A percentile compares a stretch with the other conserved stretches of the same genome.
Evolutionary conservation across 768 basidiomycete species (phyloP).

Genomic region (Sporobolomyces roseus): DNA sequence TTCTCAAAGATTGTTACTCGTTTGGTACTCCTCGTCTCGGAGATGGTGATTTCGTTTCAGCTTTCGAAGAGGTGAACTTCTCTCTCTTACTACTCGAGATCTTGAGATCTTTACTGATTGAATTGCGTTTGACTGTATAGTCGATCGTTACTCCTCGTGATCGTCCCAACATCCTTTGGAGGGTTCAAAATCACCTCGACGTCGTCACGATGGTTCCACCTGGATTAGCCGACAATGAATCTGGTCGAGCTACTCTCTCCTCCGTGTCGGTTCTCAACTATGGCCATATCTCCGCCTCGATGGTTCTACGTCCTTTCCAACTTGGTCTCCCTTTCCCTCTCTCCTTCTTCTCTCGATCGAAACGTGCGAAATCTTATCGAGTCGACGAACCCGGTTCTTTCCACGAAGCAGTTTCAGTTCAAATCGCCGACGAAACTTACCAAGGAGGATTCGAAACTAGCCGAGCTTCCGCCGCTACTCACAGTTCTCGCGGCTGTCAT

Average conservation of each 20-base stretch:
- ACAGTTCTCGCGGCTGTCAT: too few species aligned
- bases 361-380: background rate
- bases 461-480: background rate
- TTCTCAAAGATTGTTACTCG: constrained; percentile 9
- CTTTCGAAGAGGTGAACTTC: constrained; percentile 20
- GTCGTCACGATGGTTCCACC: constrained; percentile 22
- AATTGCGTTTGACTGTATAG: background rate
- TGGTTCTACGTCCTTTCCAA: constrained; percentile 14
- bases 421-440: constrained; percentile 11
- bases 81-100: background rate
- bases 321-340: too few species aligned
- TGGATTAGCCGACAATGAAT: constrained; percentile 22
- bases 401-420: constrained; percentile 19
- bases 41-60: constrained; percentile 18
- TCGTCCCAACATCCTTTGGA: constrained; percentile 34
- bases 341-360: background rate
- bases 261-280: constrained; percentile 18
- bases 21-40: constrained; percentile 32
- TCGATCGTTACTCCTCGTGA: constrained; percentile 20
- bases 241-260: background rate
- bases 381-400: constrained; percentile 11
- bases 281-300: constrained; percentile 13
- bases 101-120: background rate
- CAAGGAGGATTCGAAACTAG: background rate
- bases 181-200: constrained; percentile 25